Percentiles rank a stretch among this genome's conserved stretches.
Conservation (phyloP, 176 grass and related monocot genomes). For the Secale cereale region DNA sequence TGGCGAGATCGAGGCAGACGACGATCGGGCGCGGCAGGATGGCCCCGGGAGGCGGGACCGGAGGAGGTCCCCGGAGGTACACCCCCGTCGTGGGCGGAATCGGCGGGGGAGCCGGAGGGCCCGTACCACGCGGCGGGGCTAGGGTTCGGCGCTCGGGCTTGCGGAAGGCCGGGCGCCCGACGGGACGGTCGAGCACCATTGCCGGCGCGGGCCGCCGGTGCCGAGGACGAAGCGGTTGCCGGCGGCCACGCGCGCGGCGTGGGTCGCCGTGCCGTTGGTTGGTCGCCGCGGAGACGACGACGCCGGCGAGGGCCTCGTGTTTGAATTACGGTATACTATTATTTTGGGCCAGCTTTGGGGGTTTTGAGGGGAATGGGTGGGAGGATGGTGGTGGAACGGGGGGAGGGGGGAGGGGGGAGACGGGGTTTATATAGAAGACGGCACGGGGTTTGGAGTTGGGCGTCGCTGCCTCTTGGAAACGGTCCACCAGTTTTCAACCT, state of each 20-base stretch:
- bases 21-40: constrained; percentile 24
- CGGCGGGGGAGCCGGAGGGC: constrained; percentile 40
- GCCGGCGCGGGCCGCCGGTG: constrained; percentile 15
- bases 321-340: constrained; percentile 7
- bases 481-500: background rate
- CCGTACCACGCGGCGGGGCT: constrained; percentile 1
- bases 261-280: background rate
- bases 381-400: background rate
- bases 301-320: constrained; percentile 29
- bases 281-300: background rate
- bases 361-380: background rate
- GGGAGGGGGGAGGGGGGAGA: background rate
- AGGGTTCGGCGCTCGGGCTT: constrained; percentile 38
- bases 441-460: background rate
- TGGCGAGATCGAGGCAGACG: constrained; percentile 5
- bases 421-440: constrained; percentile 16
- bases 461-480: background rate
- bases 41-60: background rate
- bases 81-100: constrained; percentile 22
- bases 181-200: constrained; percentile 29
- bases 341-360: constrained; percentile 20
- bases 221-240: background rate
- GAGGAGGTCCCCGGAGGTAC: constrained; percentile 22
- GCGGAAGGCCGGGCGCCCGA: constrained; percentile 7
- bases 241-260: background rate